A percentile compares a stretch with the other conserved stretches of the same genome.
Conservation (phyloP, 306 rosid genomes). For the Cyclanthera cordifolia region DNA sequence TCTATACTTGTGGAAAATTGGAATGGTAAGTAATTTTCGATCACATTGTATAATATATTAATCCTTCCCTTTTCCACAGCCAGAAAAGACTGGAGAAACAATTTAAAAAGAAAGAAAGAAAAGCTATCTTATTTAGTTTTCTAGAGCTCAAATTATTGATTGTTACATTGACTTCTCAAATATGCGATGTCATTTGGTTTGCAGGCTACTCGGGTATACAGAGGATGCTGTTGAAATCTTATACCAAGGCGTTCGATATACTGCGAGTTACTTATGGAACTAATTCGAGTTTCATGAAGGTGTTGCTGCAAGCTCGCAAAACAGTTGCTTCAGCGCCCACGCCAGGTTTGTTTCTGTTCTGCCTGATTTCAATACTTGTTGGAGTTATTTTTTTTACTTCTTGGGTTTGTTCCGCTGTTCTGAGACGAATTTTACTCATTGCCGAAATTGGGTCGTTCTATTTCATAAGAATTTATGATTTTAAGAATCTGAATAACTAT, state of each 20-base stretch:
- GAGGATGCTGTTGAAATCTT: constrained; percentile 10
- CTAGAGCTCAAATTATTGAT: not conserved
- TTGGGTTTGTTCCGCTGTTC: not conserved
- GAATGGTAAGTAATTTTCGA: constrained; percentile 53
- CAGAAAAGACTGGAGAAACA: too few species aligned
- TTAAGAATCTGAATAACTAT: not conserved
- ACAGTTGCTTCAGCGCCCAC: constrained; percentile 12
- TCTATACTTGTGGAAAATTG: constrained; percentile 82
- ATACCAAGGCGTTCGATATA: constrained; percentile 56
- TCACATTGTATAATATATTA: not conserved
- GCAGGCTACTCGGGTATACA: constrained; percentile 12
- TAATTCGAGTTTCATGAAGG: constrained; percentile 54
- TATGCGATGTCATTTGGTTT: not conserved
- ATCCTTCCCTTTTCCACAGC: too few species aligned
- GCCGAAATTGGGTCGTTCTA: not conserved
- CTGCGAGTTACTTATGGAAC: constrained; percentile 79
- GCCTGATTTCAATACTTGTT: not conserved
- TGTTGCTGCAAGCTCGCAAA: constrained; percentile 50
- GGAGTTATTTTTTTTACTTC: not conserved
- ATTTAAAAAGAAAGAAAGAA: too few species aligned
- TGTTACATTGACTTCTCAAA: not conserved
- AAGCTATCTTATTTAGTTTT: too few species aligned
- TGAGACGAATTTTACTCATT: not conserved
- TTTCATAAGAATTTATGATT: not conserved
- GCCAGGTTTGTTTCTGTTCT: constrained; percentile 27